Base-by-base conservation (phyloP, 192 early-diverging fungal genomes). In the Entomortierella parvispora region DNA sequence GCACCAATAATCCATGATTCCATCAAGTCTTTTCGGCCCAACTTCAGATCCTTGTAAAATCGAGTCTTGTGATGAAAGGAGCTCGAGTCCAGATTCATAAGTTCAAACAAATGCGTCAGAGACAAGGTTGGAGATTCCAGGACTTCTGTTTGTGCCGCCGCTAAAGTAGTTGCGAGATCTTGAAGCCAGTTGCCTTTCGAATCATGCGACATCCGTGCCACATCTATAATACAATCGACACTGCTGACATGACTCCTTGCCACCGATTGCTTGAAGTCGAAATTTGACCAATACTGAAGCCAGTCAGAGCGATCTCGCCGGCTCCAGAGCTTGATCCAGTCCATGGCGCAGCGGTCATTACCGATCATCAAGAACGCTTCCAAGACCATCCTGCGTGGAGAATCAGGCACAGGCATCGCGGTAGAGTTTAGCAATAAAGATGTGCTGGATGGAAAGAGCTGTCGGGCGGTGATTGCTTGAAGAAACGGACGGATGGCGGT, bases 281-380 rank as follows among this genome's bases (percentile, higher is more conserved):
- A 18, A 31, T 64, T 44, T 22, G 10, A 32, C 74, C 74, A 77
- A 3, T 49, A 65, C 18, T 22, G 14, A 26, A 64, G 28, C 74
- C 74, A 77, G 29, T 77, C 74, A 20, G 47, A 17, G 14, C 32
- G 59, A 43, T 77, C 74, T 7, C 50, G 47, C 23, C 55, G 29
- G 9, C 58, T 46, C 74, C 74, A 77, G 15, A 77, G 20, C 66
- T 54, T 58, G 14, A 68, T 58, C 58, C 65, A 77, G 20, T 68
- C 52, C 61, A 64, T 64, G 2, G 65, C 55, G 8, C 65, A 62
- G 32, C 26, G 50, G 17, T 44, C 53, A 46, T 77, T 48, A 11
- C 34, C 33, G 0, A 44, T 11, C 9, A 47, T 2, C 28, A 77
- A 8, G 33, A 56, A 53, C 10, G 68, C 47, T 10, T 77, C 66